Base-by-base conservation (phyloP, 331 rosid genomes). In the Rosa hybrid region DNA sequence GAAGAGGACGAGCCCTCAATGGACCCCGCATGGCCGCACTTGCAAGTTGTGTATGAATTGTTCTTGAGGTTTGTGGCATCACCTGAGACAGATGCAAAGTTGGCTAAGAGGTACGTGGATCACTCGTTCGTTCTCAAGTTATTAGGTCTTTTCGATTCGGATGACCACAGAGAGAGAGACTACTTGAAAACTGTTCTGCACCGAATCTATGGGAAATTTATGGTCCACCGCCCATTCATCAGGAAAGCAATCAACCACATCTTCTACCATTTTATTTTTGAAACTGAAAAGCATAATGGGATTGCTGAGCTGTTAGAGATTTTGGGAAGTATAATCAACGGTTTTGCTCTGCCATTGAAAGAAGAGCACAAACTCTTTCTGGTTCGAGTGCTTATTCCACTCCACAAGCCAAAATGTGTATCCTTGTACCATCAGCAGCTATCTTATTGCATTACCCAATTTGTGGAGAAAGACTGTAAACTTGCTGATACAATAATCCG, bases 341-440 rank as follows among this genome's bases (percentile, higher is more conserved):
- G 99, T 76, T 96, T 96, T 76, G 99, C 98, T 77, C 84, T 96
- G 85, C 99, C 99, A 0, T 81, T 96, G 81, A 96, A 96, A 88
- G 99, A 96, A 88, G 99, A 96, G 86, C 99, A 96, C 89, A 96
- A 96, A 80, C 89, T 96, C 56, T 93, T 96, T 86, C 98, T 96
- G 75, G 97, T 93, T 53, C 90, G 98, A 78, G 94, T 90, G 68
- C 96, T 96, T 69, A 90, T 93, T 87, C 99, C 99, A 56, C 99
- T 96, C 80, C 99, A 96, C 84, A 96, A 93, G 84, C 98, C 98
- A n/a, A 96, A 91, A 84, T 96, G 97, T 90, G 80, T 96, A 76
- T 88, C 96, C 20, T 84, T 87, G 93, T 96, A 96, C 83, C 98
- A 96, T 85, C 99, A 96, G 88, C 99, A 96, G 87, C 85, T 96